A percentile compares a stretch with the other conserved stretches of the same genome.
phyloP scores from a whole-genome alignment of 768 basidiomycete genomes.

The Paxillus rubicundulus region DNA sequence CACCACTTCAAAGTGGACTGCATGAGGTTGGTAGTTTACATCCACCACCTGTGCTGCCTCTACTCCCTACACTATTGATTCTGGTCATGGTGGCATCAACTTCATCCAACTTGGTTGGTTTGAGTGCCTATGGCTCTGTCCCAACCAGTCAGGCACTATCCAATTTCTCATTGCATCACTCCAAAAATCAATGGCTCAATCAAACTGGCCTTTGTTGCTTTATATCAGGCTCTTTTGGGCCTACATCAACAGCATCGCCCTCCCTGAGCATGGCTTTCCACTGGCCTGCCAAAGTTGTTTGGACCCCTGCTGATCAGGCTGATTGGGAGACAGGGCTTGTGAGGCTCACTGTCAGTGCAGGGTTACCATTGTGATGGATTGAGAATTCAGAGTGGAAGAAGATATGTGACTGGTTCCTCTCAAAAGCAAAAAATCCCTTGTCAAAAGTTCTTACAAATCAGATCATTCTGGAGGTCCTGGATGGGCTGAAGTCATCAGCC shows the following conservation, averaged over 20 bases:
- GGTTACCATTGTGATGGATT: slow-evolving; percentile 36
- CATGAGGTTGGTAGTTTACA: too few species aligned
- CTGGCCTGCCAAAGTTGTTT: not conserved
- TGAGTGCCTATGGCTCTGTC: not conserved
- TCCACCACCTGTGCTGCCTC: too few species aligned
- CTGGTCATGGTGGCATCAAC: too few species aligned
- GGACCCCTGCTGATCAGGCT: not conserved
- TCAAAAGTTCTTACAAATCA: slow-evolving; percentile 21
- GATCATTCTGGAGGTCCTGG: slow-evolving; percentile 19
- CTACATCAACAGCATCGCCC: not conserved
- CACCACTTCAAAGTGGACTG: too few species aligned
- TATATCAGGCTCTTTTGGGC: not conserved
- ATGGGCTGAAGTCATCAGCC: not conserved
- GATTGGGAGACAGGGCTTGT: slow-evolving; percentile 11
- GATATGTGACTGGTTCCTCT: slow-evolving; percentile 32
- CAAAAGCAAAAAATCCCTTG: slow-evolving; percentile 24
- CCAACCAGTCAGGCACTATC: not conserved
- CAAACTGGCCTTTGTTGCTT: not conserved
- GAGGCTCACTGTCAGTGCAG: slow-evolving; percentile 31
- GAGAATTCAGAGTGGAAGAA: slow-evolving; percentile 35
- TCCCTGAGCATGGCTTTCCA: not conserved
- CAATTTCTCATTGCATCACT: not conserved
- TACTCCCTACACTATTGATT: too few species aligned
- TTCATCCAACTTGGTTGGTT: too few species aligned
- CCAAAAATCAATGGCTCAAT: not conserved